Percentiles rank a stretch among this genome's conserved stretches.
These are phyloP conservation scores for Populus hybrid DNA, from an alignment of 441 rosid genomes.

Conservation along the genomic window DNA sequence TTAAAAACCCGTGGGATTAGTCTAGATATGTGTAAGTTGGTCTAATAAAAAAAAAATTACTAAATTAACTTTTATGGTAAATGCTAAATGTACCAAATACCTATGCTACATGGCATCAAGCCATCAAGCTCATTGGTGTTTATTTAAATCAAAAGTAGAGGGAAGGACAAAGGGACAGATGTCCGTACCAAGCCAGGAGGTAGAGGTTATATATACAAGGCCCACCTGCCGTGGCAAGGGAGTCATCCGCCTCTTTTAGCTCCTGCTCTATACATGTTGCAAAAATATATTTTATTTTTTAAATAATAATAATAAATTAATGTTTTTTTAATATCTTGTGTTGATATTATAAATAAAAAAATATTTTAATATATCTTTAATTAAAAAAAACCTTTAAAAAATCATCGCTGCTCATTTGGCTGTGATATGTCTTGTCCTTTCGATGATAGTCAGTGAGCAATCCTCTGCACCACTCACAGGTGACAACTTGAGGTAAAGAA, in stretches of 20 bases:
- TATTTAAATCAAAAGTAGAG: background rate
- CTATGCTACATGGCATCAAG: background rate
- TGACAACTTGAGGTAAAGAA: background rate
- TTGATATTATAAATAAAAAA: too few species aligned
- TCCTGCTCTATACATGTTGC: too few species aligned
- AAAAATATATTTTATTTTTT: too few species aligned
- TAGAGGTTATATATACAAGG: too few species aligned
- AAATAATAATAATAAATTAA: too few species aligned
- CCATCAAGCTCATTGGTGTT: background rate
- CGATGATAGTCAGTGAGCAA: background rate
- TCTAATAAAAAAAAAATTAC: too few species aligned
- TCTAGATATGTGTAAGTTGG: too few species aligned
- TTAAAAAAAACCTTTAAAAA: too few species aligned
- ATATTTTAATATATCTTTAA: too few species aligned
- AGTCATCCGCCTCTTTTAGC: too few species aligned
- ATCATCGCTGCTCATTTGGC: background rate
- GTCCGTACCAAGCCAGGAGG: background rate
- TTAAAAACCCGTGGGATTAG: fast-evolving
- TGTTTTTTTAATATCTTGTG: too few species aligned
- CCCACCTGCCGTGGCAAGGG: too few species aligned
- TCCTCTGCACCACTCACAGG: background rate
- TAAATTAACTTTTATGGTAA: background rate
- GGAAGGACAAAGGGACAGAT: background rate
- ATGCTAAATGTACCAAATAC: background rate
- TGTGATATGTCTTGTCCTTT: background rate